Conservation (phyloP, 2,329 filamentous ascomycete genomes). For the Fusarium sp. region DNA sequence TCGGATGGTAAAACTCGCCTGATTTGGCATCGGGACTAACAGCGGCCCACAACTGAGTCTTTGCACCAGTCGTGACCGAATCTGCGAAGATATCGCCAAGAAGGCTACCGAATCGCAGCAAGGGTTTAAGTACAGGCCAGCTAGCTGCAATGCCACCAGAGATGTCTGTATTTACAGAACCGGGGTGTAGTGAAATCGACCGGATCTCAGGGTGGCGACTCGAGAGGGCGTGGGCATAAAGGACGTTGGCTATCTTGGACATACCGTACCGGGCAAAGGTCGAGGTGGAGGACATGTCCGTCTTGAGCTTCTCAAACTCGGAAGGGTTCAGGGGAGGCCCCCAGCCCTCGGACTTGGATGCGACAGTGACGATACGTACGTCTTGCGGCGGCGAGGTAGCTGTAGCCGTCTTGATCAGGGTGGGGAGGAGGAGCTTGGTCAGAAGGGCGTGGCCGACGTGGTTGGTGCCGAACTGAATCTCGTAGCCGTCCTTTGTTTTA, state of each 20-base stretch:
- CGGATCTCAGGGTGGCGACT: constrained; percentile 1
- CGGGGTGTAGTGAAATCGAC: constrained; percentile 1
- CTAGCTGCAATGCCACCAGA: background rate
- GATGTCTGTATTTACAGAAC: constrained; percentile 9
- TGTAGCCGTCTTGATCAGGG: constrained; percentile 48
- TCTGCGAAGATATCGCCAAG: too few species aligned
- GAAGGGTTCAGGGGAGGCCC: constrained; percentile 43
- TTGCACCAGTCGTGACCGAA: constrained; percentile 48
- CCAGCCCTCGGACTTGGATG: constrained; percentile 44
- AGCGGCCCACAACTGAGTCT: constrained; percentile 61
- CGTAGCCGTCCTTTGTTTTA: constrained; percentile 58
- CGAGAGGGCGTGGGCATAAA: background rate
- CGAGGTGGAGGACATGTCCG: background rate
- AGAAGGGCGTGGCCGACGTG: constrained; percentile 66
- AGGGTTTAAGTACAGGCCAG: too few species aligned
- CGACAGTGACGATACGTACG: constrained; percentile 50
- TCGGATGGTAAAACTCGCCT: constrained; percentile 52
- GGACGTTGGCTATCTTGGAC: constrained; percentile 14
- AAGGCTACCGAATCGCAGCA: too few species aligned
- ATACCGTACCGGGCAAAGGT: background rate
- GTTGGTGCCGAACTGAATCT: constrained; percentile 66
- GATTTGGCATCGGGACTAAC: constrained; percentile 50
- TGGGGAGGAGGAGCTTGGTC: constrained; percentile 55
- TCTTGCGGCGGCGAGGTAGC: constrained; percentile 30
- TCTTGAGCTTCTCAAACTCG: constrained; percentile 49